Conservation (phyloP, 805 yeast species). For the Scheffersomyces ergatensis region DNA sequence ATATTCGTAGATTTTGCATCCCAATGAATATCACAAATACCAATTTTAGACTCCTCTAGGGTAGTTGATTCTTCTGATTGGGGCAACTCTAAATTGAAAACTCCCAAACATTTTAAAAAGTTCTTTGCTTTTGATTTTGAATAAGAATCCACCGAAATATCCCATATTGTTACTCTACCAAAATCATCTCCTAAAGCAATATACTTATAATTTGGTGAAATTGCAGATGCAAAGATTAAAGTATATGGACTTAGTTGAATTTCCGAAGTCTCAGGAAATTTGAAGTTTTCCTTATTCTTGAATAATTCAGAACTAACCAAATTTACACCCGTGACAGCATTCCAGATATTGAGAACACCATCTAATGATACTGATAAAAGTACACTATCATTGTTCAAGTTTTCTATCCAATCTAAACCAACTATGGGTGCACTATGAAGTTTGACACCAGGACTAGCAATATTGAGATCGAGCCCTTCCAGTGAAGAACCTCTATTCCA, state of each 20-base stretch:
- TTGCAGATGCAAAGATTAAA: slow-evolving; percentile 52
- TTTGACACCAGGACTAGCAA: slow-evolving; percentile 9
- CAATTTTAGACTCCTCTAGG: slow-evolving; percentile 14
- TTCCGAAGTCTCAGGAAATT: slow-evolving; percentile 9
- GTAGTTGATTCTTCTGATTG: neutral
- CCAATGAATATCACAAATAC: slow-evolving; percentile 41
- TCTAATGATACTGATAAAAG: slow-evolving; percentile 63
- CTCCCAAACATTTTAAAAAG: slow-evolving; percentile 24
- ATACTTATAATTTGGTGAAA: slow-evolving; percentile 48
- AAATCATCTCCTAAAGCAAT: slow-evolving; percentile 67
- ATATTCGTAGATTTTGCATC: slow-evolving; percentile 22
- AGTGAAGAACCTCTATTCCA: slow-evolving; percentile 70
- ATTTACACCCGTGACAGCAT: slow-evolving; percentile 42
- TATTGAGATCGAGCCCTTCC: slow-evolving; percentile 38
- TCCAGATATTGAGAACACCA: slow-evolving; percentile 70
- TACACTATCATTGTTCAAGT: slow-evolving; percentile 19
- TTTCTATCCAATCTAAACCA: slow-evolving; percentile 52
- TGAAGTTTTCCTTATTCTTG: slow-evolving; percentile 21
- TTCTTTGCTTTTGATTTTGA: slow-evolving; percentile 1
- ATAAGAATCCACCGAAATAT: slow-evolving; percentile 20
- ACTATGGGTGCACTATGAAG: slow-evolving; percentile 57
- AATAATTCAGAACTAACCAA: slow-evolving; percentile 31
- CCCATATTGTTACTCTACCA: slow-evolving; percentile 58
- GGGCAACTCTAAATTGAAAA: slow-evolving; percentile 7
- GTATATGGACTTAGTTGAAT: slow-evolving; percentile 34